Base-by-base conservation (phyloP, 768 basidiomycete species). In the Boletus vermiculosoides region DNA sequence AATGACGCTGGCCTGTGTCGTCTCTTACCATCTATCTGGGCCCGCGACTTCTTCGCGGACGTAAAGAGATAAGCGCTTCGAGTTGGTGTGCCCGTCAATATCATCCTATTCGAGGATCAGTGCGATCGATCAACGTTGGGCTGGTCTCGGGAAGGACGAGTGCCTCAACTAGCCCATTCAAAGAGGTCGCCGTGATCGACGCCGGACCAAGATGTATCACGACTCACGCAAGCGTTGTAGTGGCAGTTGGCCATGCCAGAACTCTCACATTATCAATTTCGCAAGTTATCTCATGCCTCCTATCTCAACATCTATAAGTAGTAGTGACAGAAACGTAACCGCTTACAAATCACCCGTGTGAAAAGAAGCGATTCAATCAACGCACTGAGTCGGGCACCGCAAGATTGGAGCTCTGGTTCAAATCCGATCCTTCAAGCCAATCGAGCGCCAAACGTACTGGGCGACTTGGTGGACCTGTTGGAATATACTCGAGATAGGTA, bases 321-420 rank as follows among this genome's bases (percentile, higher is more conserved):
- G 11, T 11, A 31, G 79, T 52, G 78, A 79, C 56, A 64, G 66
- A 8, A 77, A 72, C 0, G 61, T 71, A 20, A 55, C 74, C 0
- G 73, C 73, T 2, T 79, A 77, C 66, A 77, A n/a, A 77, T 5
- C 65, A 80, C 79, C 0, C 75, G 79, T 9, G 78, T 83, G 9
- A 78, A 81, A 78, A 54, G n/a, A 80, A 80, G 57, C 60, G 68
- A 1, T 50, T 62, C 20, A 63, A 71, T 52, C 48, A 34, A 61
- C 4, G n/a, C n/a, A n/a, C n/a, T n/a, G n/a, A n/a, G n/a, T 57
- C 8, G 68, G 59, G 12, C 34, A 23, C 0, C 51, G 65, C 48
- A 61, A 25, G 25, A 5, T 25, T 25, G 25, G 25, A 25, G 5
- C 25, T 3, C 25, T 25, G 25, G 25, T 5, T 25, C 25, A 25